Evolutionary conservation across 2,329 filamentous ascomycete species (phyloP), one percentile per base, ranked within the genome.

Genomic region (Arthrobotrys pseudoclavata): DNA sequence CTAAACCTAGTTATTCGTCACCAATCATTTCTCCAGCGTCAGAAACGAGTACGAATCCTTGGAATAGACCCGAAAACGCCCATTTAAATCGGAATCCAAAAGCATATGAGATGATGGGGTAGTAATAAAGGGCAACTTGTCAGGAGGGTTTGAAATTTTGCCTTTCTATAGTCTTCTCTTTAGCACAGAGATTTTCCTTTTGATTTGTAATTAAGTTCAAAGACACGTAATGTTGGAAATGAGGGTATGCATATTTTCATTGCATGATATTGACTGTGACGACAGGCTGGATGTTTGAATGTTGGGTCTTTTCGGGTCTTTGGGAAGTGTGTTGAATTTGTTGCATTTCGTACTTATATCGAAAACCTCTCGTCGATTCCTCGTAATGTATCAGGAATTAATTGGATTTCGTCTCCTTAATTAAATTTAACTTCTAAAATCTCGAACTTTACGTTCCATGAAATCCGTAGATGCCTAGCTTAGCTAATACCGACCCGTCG

Each of bases 11-110:
- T 22, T 29, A 62, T 6, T 18, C 20, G 2, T 29, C 63, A 15
- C 31, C 31, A 13, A 7, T 68, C 1, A 22, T n/a, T 15, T 70
- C 64, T 0, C 55, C 67, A 15, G 20, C 62, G 20, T 22, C 68
- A 18, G 57, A 64, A 20, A 4, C 57, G 34, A 37, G 45, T 45
- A 1, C 50, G 1, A 34, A 34, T 13, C 60, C 57, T 7, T 48
- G 57, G 24, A 7, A 15, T 26, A 26, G 34, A 7, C 18, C 24
- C 2, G 20, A 26, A 13, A 37, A 57, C n/a, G 20, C 5, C 3
- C 2, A n/a, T 1, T n/a, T 13, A 24, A 55, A 20, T 20, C 31
- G 18, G 12, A 24, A 42, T 13, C 34, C 55, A 10, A 60, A 42
- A 9, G 5, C 34, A 4, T 20, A 60, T 9, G 34, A 42, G 20